Evolutionary conservation across 1,284 basidiomycete genomes (phyloP), one percentile per base, ranked within the genome.

Genomic region (Hypsizygus ulmarius): DNA sequence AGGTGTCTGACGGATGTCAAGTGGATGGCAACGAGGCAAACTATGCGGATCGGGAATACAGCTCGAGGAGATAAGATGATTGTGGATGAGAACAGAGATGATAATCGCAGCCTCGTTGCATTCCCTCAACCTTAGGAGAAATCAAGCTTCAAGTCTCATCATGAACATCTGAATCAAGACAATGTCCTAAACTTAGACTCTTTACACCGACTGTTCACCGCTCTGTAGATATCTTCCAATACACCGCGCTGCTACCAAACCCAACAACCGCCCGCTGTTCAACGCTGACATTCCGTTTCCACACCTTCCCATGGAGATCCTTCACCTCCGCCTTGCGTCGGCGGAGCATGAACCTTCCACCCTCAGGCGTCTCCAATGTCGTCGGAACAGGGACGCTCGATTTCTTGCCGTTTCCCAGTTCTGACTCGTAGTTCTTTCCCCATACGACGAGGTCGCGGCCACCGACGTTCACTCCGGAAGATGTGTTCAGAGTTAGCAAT

Each of bases 361-460:
- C 81, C 47, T 75, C 77, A 1, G 71, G 64, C n/a, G 68, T 66
- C 48, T 74, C 69, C 50, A 86, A 64, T 16, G 70, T 68, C 12
- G 78, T 76, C 0, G 95, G 93, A 11, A 82, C 71, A 0, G 89
- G 78, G 6, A 86, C 61, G 61, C 87, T 92, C 3, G 83, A 77
- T 47, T 86, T 79, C 64, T 87, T 92, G 34, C 91, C 91, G 52
- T 85, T 94, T 3, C 94, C 95, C 5, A 95, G 77, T 66, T 95
- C 89, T 58, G 81, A 88, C 38, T 87, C 80, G 37, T 79, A 75
- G 56, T 88, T 89, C 49, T 75, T 75, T 8, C 87, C 85, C 84
- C 84, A 88, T 2, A 73, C 74, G 41, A 84, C 62, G 41, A 88
- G 66, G 63, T 90, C 87, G 45, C 75, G 75, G 18, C 82, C 79